Conservation (phyloP, 768 basidiomycete genomes). For the Russula compacta region DNA sequence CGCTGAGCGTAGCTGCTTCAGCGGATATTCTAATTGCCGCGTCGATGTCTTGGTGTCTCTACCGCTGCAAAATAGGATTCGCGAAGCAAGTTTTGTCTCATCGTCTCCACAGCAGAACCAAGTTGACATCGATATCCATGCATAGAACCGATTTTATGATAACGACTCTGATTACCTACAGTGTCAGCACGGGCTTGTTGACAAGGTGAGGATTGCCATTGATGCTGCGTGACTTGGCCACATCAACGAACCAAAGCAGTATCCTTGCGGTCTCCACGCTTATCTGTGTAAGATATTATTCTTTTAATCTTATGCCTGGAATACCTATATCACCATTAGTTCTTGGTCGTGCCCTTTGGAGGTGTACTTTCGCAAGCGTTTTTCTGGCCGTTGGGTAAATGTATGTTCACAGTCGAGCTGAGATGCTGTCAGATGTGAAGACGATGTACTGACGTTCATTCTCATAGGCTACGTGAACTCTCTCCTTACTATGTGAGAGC, state of each 20-base stretch:
- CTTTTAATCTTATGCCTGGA: neutral
- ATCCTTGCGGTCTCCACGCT: constrained; percentile 17
- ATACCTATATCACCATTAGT: constrained; percentile 4
- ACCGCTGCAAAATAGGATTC: no score
- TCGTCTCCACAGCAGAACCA: no score
- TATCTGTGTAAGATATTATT: constrained; percentile 9
- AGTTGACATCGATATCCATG: neutral
- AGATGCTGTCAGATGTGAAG: neutral
- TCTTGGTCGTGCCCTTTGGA: constrained; percentile 27
- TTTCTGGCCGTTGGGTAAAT: constrained; percentile 45
- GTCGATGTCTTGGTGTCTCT: no score
- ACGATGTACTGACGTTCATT: neutral
- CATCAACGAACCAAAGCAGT: constrained; percentile 1
- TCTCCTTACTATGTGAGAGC: constrained; percentile 29
- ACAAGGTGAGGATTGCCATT: constrained; percentile 17
- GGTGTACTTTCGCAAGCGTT: constrained; percentile 38
- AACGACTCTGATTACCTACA: constrained; percentile 23
- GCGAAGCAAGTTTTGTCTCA: no score
- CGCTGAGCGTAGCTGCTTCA: no score
- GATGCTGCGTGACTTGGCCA: neutral
- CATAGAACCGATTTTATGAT: constrained; percentile 24
- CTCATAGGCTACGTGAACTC: constrained; percentile 43
- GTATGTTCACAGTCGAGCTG: constrained; percentile 25
- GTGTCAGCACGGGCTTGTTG: constrained; percentile 23
- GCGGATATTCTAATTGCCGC: no score